Conservation (phyloP, 2,329 filamentous ascomycete genomes). For the Calonectria hawksworthii region DNA sequence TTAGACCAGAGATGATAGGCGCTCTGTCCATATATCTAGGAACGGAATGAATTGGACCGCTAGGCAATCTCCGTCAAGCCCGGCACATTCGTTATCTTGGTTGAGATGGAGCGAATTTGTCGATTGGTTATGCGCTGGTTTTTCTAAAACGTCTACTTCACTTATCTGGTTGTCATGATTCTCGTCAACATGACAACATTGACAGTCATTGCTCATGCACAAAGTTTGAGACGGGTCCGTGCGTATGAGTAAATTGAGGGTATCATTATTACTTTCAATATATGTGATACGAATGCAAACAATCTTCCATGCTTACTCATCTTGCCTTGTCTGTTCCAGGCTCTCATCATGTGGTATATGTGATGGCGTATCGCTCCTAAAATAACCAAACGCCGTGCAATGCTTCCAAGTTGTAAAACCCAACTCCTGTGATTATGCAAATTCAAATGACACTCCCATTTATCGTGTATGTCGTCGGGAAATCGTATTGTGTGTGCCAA, state of each 20-base stretch:
- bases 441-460: not conserved
- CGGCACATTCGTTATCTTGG: not conserved
- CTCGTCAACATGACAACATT: not conserved
- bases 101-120: not conserved
- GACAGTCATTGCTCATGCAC: not conserved
- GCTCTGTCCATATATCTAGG: too few relatives aligned
- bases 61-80: not conserved
- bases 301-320: not conserved
- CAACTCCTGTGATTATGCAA: not conserved
- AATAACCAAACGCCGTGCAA: not conserved
- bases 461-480: not conserved
- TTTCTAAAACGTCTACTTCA: not conserved
- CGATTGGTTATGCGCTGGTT: not conserved
- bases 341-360: not conserved
- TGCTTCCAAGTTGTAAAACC: not conserved
- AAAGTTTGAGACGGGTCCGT: not conserved
- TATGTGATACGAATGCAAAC: not conserved
- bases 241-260: not conserved
- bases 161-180: not conserved
- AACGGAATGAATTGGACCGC: not conserved
- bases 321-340: not conserved
- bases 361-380: not conserved
- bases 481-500: not conserved
- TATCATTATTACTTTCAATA: not conserved
- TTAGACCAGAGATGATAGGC: not conserved